Percentiles rank a stretch among this genome's conserved stretches.
Evolutionary conservation across 2,329 filamentous ascomycete species (phyloP).

Genomic region (Alternaria metachromatica): DNA sequence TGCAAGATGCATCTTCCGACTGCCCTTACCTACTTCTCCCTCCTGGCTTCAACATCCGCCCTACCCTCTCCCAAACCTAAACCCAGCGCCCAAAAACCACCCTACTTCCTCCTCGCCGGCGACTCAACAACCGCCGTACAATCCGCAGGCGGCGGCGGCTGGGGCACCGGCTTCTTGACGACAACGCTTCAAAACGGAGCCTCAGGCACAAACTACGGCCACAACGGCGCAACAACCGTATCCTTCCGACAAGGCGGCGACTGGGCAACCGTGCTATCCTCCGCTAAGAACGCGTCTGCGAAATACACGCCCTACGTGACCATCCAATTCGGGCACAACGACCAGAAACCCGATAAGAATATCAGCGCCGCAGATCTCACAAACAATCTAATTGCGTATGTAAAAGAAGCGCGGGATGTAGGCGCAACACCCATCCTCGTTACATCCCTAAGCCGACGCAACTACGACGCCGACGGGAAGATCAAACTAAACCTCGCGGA

Average conservation of each 20-base stretch:
- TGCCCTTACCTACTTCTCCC: background rate
- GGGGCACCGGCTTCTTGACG: constrained; percentile 64
- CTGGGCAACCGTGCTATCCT: constrained; percentile 59
- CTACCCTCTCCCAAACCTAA: background rate
- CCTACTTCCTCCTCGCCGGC: constrained; percentile 45
- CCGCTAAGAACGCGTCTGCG: constrained; percentile 44
- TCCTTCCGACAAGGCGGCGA: constrained; percentile 60
- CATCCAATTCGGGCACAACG: constrained; percentile 68
- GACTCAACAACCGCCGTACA: constrained; percentile 46
- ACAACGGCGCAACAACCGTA: constrained; percentile 61
- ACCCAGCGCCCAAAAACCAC: constrained; percentile 9
- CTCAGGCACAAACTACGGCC: constrained; percentile 62
- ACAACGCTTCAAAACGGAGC: constrained; percentile 55
- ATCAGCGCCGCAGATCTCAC: constrained; percentile 57
- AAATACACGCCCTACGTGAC: constrained; percentile 59
- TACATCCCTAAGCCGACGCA: constrained; percentile 61
- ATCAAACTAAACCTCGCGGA: constrained; percentile 56
- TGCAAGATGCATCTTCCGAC: constrained; percentile 5
- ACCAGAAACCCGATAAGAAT: constrained; percentile 56
- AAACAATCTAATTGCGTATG: constrained; percentile 56
- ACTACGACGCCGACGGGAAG: constrained; percentile 46
- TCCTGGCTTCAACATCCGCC: constrained; percentile 1
- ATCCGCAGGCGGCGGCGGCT: constrained; percentile 48
- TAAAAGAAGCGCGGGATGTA: constrained; percentile 38
- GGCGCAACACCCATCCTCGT: constrained; percentile 55